Evolutionary conservation across 2,329 filamentous ascomycete genomes (phyloP), one percentile per base, ranked within the genome.

Genomic region (Epichloe amarillans): DNA sequence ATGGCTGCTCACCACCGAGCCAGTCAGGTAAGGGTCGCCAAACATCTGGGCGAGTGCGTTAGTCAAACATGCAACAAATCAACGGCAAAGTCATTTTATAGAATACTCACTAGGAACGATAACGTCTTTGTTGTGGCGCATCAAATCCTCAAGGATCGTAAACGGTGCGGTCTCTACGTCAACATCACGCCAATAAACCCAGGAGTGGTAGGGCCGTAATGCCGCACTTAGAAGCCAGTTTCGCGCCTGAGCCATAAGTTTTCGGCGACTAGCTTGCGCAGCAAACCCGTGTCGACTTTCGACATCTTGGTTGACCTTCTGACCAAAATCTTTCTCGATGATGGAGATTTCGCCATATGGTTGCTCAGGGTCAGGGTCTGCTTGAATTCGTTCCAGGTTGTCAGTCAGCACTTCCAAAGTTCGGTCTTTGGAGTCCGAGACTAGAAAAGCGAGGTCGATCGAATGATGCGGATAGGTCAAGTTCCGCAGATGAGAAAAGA

Each of bases 151-250:
- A 55, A 98, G 71, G 59, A 98, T 97, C 0, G 93, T 97, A 63
- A 91, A 93, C 0, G 93, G 93, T 2, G 93, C 93, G 2, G 93
- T 98, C 69, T 97, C 89, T 8, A 98, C 93, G 69, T 98, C 93
- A 23, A 95, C 93, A 70, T 98, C 93, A 68, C 93, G 83, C 93
- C 93, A 98, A 65, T 98, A 98, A 10, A 98, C 93, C 93, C 93
- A 98, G 56, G 90, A 96, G 65, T 98, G 93, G 49, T 93, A 94
- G 2, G 93, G 93, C 42, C 93, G 82, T 50, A 98, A 72, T 21
- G 93, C 91, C 40, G 93, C 91, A 61, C 89, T 96, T 51, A 98
- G 71, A 49, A 98, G 75, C 93, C 93, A 98, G 69, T 98, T 98
- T 55, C 93, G 80, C 47, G 93, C 93, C 70, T 96, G 89, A 1